Percentiles rank a stretch among this genome's conserved stretches.
These are phyloP conservation scores for Mortierella sp. DNA, from an alignment of 371 early-diverging fungal species.

Conservation along the genomic window DNA sequence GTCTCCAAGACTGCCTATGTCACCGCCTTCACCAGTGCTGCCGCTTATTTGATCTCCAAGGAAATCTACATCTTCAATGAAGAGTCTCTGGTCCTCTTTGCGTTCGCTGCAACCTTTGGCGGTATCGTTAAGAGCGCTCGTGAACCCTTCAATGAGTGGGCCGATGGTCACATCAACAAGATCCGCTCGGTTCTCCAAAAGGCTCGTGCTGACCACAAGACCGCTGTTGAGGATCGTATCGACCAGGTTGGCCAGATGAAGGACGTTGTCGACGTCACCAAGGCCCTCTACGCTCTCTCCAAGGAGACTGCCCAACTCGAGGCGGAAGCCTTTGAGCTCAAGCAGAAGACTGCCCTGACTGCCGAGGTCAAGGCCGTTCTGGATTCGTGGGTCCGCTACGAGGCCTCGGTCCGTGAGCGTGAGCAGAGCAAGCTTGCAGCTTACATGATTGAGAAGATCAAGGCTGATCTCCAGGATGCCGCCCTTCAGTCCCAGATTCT, in stretches of 20 bases:
- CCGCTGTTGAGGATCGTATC: slow-evolving; percentile 88
- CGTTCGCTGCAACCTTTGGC: slow-evolving; percentile 68
- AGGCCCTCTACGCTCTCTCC: slow-evolving; percentile 92
- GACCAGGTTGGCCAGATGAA: slow-evolving; percentile 90
- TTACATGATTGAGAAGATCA: slow-evolving; percentile 87
- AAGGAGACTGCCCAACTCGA: slow-evolving; percentile 94
- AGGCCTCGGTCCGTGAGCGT: slow-evolving; percentile 89
- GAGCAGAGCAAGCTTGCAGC: slow-evolving; percentile 91
- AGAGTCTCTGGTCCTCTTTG: slow-evolving; percentile 87
- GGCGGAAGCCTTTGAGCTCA: slow-evolving; percentile 92
- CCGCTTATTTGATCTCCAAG: slow-evolving; percentile 92
- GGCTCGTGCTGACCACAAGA: slow-evolving; percentile 94
- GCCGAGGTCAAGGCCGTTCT: slow-evolving; percentile 88
- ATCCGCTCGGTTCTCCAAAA: slow-evolving; percentile 82
- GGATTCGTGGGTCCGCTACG: slow-evolving; percentile 97
- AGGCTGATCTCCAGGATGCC: slow-evolving; percentile 82
- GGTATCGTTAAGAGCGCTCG: slow-evolving; percentile 84
- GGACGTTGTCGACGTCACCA: slow-evolving; percentile 93
- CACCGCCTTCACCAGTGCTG: slow-evolving; percentile 83
- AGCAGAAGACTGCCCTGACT: slow-evolving; percentile 89
- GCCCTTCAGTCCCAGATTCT: slow-evolving; percentile 63
- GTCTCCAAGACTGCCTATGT: slow-evolving; percentile 91
- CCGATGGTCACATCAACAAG: slow-evolving; percentile 80
- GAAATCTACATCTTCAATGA: slow-evolving; percentile 96
- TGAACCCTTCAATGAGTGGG: slow-evolving; percentile 91